A percentile compares a stretch with the other conserved stretches of the same genome.
Evolutionary conservation across 352 stramenopile genomes (phyloP).

Genomic region (Pythium brachiatum): DNA sequence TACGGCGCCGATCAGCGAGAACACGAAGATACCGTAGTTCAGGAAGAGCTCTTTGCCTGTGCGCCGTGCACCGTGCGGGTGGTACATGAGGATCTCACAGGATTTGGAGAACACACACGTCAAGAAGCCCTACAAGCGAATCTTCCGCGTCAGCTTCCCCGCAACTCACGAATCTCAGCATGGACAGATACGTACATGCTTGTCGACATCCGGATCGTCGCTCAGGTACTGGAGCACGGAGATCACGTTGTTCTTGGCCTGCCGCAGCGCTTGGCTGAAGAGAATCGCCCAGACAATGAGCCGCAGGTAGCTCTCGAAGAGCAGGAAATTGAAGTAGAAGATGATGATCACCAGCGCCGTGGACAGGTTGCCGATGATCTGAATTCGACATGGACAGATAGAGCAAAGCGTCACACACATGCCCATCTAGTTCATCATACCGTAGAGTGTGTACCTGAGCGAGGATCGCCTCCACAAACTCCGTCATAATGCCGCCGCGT

Average conservation of each 20-base stretch:
- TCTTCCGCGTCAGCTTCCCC: not conserved
- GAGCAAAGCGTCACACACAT: not conserved
- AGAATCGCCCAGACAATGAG: conserved; percentile 87
- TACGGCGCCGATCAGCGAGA: conserved; percentile 76
- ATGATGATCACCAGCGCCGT: conserved; percentile 83
- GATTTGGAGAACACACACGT: conserved; percentile 81
- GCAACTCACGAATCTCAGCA: too few species aligned
- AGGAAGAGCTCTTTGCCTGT: conserved; percentile 81
- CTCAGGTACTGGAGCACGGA: conserved; percentile 84
- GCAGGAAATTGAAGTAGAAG: conserved; percentile 89
- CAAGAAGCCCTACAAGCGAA: conserved; percentile 55
- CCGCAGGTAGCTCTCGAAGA: conserved; percentile 88
- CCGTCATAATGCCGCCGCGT: conserved; percentile 41
- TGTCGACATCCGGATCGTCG: conserved; percentile 68
- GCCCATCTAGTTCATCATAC: not conserved
- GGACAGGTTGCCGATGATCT: conserved; percentile 87
- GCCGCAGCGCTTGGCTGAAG: conserved; percentile 81
- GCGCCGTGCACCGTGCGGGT: conserved; percentile 58
- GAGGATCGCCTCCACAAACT: conserved; percentile 84
- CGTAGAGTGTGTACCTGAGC: conserved; percentile 49
- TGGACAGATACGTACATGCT: conserved; percentile 40
- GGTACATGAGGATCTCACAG: conserved; percentile 69
- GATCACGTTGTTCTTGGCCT: conserved; percentile 85
- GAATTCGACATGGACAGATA: not conserved
- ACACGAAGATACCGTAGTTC: conserved; percentile 88